phyloP scores from a whole-genome alignment of 805 yeast species.

The Yamadazyma paraphyllophila region DNA sequence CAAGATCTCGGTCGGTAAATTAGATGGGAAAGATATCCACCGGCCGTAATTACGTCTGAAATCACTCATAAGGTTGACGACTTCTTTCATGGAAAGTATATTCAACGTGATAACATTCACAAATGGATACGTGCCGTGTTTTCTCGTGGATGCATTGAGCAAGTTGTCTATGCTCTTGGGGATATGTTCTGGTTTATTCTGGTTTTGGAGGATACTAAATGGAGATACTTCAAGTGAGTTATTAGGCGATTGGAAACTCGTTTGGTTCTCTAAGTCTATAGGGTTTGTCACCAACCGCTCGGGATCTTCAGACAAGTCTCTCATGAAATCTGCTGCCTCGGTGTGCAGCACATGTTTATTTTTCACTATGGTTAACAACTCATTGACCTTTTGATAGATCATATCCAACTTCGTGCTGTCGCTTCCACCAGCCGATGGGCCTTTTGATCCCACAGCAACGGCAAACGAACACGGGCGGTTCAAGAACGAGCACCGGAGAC shows the following conservation, averaged over 20 bases:
- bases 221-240: slow-evolving; percentile 43
- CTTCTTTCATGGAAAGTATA: slow-evolving; percentile 48
- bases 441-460: neutral
- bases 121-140: neutral
- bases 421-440: neutral
- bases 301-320: slow-evolving; percentile 11
- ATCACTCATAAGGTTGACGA: slow-evolving; percentile 48
- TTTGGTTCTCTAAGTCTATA: slow-evolving; percentile 20
- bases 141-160: slow-evolving; percentile 15
- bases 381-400: slow-evolving; percentile 34
- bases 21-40: slow-evolving; percentile 72
- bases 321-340: slow-evolving; percentile 28
- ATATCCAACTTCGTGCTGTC: slow-evolving; percentile 7
- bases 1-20: slow-evolving; percentile 46
- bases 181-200: slow-evolving; percentile 23
- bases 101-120: slow-evolving; percentile 51
- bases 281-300: slow-evolving; percentile 14
- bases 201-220: slow-evolving; percentile 36
- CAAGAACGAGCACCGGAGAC: slow-evolving; percentile 58
- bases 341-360: slow-evolving; percentile 12
- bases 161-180: slow-evolving; percentile 39
- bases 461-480: slow-evolving; percentile 53
- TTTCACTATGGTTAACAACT: slow-evolving; percentile 29
- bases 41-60: slow-evolving; percentile 70
- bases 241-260: slow-evolving; percentile 29